phyloP scores from a whole-genome alignment of 2,329 filamentous ascomycete species.

The Pestalotiopsis fici region DNA sequence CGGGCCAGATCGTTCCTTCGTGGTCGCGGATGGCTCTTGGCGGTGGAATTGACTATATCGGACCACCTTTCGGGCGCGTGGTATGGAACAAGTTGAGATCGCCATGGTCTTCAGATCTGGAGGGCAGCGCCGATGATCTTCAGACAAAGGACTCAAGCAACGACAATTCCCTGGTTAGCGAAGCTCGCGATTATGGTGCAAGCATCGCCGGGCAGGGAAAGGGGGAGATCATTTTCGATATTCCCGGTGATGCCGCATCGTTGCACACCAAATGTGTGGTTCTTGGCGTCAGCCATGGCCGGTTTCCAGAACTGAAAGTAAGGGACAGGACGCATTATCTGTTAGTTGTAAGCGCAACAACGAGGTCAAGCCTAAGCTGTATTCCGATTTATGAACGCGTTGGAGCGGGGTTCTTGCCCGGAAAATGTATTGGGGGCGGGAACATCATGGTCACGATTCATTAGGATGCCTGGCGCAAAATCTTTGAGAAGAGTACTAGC shows the following conservation, averaged over 20 bases:
- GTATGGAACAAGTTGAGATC: background rate
- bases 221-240: background rate
- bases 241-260: background rate
- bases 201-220: background rate
- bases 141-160: background rate
- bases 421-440: background rate
- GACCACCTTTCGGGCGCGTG: background rate
- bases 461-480: background rate
- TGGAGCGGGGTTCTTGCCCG: background rate
- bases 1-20: background rate
- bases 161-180: background rate
- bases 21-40: slow-evolving; percentile 8
- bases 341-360: background rate
- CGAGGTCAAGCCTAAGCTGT: background rate
- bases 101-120: background rate
- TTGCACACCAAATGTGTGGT: background rate
- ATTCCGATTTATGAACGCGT: background rate
- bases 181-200: background rate
- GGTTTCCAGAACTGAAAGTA: background rate
- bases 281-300: background rate
- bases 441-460: background rate
- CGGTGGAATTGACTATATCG: slow-evolving; percentile 5
- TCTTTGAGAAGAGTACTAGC: background rate
- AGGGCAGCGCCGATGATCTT: background rate
- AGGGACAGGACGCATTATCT: background rate